These are phyloP conservation scores for Aleurites moluccanus DNA, from an alignment of 441 rosid species.

Conservation along the genomic window DNA sequence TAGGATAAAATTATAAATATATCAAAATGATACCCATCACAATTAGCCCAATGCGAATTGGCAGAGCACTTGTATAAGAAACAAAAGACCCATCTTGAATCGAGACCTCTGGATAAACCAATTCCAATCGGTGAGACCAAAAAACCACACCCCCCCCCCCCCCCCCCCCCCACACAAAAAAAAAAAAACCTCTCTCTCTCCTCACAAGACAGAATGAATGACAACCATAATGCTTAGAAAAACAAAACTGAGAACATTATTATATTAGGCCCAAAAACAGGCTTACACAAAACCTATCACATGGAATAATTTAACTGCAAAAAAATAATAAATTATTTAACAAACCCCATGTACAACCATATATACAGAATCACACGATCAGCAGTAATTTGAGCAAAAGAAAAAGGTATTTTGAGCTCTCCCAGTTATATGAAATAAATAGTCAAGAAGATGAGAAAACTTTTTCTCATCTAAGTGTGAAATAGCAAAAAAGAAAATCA, in stretches of 20 bases:
- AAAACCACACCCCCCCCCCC: too few relatives aligned
- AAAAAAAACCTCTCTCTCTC: too few relatives aligned
- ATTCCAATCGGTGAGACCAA: too few relatives aligned
- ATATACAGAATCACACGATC: not conserved
- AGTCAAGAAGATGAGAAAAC: not conserved
- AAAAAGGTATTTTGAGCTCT: not conserved
- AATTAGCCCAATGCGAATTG: too few relatives aligned
- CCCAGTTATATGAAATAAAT: too few relatives aligned
- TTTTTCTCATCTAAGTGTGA: not conserved
- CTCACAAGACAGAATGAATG: too few relatives aligned
- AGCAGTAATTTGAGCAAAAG: conserved; percentile 1
- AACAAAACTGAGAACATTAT: not conserved
- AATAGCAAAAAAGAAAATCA: not conserved
- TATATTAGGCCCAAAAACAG: not conserved
- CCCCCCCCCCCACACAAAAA: too few relatives aligned
- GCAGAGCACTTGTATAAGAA: too few relatives aligned
- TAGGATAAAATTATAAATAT: too few relatives aligned
- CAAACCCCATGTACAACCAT: not conserved
- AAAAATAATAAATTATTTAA: not conserved
- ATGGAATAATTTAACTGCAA: not conserved
- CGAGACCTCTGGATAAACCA: too few relatives aligned
- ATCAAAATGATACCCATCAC: too few relatives aligned
- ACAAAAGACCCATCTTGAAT: too few relatives aligned
- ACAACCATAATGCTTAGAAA: not conserved
- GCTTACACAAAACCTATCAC: not conserved